Evolutionary conservation across 108 stramenopile genomes (phyloP).

Genomic region (Cyclotella choctawhatcheeana): DNA sequence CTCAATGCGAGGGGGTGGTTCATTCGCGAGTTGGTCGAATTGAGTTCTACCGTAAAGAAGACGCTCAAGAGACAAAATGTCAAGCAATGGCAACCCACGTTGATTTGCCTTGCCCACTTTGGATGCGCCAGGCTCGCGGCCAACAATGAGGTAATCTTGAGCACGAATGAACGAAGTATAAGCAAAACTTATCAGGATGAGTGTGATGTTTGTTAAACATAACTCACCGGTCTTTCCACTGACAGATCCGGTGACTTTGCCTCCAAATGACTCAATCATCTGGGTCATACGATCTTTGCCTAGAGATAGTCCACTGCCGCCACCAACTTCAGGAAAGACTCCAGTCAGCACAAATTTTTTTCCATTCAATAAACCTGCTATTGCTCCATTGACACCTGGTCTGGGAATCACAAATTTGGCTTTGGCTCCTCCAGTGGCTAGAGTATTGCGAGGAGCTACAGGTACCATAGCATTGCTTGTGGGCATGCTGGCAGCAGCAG

Average conservation of each 20-base stretch:
- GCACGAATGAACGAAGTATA: not conserved
- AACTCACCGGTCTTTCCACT: constrained; percentile 49
- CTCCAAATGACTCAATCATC: constrained; percentile 60
- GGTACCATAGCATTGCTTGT: not conserved
- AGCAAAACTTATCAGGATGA: not conserved
- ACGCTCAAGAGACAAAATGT: constrained; percentile 27
- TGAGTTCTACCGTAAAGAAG: constrained; percentile 27
- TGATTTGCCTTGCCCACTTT: constrained; percentile 56
- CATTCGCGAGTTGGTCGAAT: constrained; percentile 21
- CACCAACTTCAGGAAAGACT: constrained; percentile 69
- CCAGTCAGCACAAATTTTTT: constrained; percentile 64
- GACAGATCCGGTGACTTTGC: constrained; percentile 47
- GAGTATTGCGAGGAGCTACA: not conserved
- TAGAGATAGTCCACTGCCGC: constrained; percentile 54
- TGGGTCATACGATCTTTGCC: constrained; percentile 56
- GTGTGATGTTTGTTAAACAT: not conserved
- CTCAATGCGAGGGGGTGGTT: constrained; percentile 42
- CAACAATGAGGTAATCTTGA: constrained; percentile 55
- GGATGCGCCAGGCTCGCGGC: constrained; percentile 59
- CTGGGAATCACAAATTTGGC: constrained; percentile 50
- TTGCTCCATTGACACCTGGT: constrained; percentile 58
- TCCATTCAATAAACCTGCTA: constrained; percentile 42
- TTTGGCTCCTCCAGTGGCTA: constrained; percentile 27
- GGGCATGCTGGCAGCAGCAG: not conserved
- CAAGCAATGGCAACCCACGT: constrained; percentile 28